Evolutionary conservation across 257 asterid genomes (phyloP).

Genomic region (Agastache rugosa): DNA sequence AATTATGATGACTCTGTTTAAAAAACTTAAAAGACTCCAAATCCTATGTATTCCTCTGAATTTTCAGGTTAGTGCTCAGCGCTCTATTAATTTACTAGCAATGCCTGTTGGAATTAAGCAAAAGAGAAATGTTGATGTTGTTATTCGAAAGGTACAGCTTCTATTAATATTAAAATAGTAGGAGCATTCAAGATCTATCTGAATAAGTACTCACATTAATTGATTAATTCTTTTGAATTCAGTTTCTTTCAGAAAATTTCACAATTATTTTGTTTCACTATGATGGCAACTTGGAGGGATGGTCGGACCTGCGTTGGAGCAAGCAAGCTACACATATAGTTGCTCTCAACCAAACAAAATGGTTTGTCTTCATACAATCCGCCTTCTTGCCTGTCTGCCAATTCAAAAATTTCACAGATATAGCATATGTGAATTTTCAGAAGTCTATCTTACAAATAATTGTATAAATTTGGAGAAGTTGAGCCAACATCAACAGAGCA

Average conservation of each 20-base stretch:
- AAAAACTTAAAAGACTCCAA: background rate
- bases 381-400: constrained; percentile 22
- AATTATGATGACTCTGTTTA: constrained; percentile 21
- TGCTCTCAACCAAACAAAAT: constrained; percentile 87
- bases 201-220: constrained; percentile 23
- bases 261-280: constrained; percentile 83
- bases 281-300: constrained; percentile 86
- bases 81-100: constrained; percentile 67
- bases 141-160: constrained; percentile 66
- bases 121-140: constrained; percentile 70
- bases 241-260: constrained; percentile 94
- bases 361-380: constrained; percentile 50
- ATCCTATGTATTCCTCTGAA: constrained; percentile 18
- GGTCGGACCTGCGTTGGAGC: constrained; percentile 89
- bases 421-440: constrained; percentile 14
- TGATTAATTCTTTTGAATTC: constrained; percentile 45
- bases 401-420: background rate
- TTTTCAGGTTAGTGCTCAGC: constrained; percentile 53
- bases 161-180: constrained; percentile 19
- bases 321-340: constrained; percentile 76
- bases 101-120: constrained; percentile 89
- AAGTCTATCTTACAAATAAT: background rate
- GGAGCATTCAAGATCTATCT: constrained; percentile 9
- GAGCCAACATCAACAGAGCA: constrained; percentile 10
- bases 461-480: background rate